Base-by-base conservation (phyloP, 2,329 filamentous ascomycete genomes). In the Emmonsiellopsis sp. region DNA sequence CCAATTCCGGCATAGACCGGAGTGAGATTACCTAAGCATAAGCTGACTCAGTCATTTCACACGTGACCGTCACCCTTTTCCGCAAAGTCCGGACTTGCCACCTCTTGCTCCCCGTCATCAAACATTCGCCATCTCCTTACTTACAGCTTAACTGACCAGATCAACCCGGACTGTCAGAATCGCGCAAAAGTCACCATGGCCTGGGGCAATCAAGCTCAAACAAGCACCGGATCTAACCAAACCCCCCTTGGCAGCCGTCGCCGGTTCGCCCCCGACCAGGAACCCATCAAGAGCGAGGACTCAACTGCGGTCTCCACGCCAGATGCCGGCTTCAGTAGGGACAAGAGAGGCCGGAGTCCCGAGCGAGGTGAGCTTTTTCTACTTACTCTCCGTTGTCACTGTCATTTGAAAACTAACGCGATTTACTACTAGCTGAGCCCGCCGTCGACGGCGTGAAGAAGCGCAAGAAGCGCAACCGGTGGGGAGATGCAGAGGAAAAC, bases 391-490 rank as follows among this genome's bases (percentile, higher is more conserved):
- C 11, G 15, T 44, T 35, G 26, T 41, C n/a, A 15, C 4, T 41
- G n/a, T 40, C 42, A 20, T 42, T 30, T 15, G 30, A 30, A 42
- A 20, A 43, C 32, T 37, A n/a, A 35, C 6, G 32, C 42, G 16
- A 5, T n/a, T 20, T 20, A n/a, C 11, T 32, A 31, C 54, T n/a
- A 71, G 67, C 70, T 55, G 67, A 73, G 67, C 77, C 79, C 61
- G 73, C 77, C 58, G 79, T 72, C 50, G 91, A 96, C 73, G 92
- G 89, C 55, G 82, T 86, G 58, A 88, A 87, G 70, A 87, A 87
- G 65, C 89, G 93, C 72, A 96, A 95, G 84, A 97, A 96, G 85
- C 87, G 92, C 71, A 98, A 98, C 72, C 85, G 93, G 69, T 98
- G 93, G 93, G 93, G 93, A 61, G 92, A 97, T 73, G 89, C 89